Evolutionary conservation across 768 basidiomycete species (phyloP).

Genomic region (Bullera alba): DNA sequence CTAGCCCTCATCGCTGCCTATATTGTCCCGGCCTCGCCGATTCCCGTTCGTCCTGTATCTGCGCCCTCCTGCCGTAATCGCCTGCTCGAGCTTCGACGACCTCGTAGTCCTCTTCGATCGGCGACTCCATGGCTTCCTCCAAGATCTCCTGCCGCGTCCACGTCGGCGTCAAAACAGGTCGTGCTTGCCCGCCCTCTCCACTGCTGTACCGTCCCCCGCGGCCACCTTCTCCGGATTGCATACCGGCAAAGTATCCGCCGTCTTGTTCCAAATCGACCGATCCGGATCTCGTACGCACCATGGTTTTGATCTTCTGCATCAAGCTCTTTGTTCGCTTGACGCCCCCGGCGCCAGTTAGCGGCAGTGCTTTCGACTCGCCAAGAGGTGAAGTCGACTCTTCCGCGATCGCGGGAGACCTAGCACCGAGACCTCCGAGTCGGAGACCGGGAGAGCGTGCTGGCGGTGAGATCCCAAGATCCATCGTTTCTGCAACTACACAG

Average conservation of each 20-base stretch:
- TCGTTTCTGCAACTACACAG: no score
- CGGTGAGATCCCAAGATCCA: no score
- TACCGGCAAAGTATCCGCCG: background rate
- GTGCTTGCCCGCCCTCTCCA: no score
- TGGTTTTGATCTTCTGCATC: conserved; percentile 46
- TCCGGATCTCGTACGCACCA: conserved; percentile 42
- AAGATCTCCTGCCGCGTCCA: conserved; percentile 2
- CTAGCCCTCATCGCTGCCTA: conserved; percentile 1
- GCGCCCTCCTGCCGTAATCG: no score
- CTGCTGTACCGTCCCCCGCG: conserved; percentile 13
- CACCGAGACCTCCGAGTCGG: conserved; percentile 16
- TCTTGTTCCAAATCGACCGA: no score
- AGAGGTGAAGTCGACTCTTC: conserved; percentile 20
- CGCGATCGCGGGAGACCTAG: conserved; percentile 17
- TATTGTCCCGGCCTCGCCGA: background rate
- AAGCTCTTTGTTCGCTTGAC: conserved; percentile 45
- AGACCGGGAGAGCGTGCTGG: conserved; percentile 34
- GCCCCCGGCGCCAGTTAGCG: conserved; percentile 12
- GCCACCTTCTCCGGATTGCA: conserved; percentile 11
- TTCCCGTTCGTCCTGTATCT: no score
- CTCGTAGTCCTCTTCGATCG: conserved; percentile 2
- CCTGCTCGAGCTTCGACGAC: background rate
- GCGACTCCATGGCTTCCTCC: background rate
- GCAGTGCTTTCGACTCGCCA: conserved; percentile 4
- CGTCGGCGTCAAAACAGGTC: conserved; percentile 18